These are phyloP conservation scores for Penicillium fimorum DNA, from an alignment of 495 filamentous ascomycete species.

Conservation along the genomic window DNA sequence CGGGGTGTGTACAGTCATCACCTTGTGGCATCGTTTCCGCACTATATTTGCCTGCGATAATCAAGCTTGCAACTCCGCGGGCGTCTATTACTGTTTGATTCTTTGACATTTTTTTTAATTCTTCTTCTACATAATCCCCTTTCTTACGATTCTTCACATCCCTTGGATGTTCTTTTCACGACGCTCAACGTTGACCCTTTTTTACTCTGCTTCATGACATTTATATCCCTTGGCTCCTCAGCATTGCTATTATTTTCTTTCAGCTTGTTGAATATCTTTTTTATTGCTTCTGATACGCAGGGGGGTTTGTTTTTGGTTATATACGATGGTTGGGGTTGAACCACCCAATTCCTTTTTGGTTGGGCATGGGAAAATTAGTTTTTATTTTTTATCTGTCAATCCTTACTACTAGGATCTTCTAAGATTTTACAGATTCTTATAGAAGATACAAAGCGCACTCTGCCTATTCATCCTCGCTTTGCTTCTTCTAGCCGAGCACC, in stretches of 20 bases:
- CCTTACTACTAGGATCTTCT: not conserved
- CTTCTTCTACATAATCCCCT: slow-evolving; percentile 22
- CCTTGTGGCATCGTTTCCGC: slow-evolving; percentile 3
- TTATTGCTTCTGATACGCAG: slow-evolving; percentile 22
- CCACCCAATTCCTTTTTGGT: slow-evolving; percentile 16
- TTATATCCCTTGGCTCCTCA: slow-evolving; percentile 26
- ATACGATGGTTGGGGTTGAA: slow-evolving; percentile 18
- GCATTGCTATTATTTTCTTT: slow-evolving; percentile 20
- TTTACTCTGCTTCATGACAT: slow-evolving; percentile 25
- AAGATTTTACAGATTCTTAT: not conserved
- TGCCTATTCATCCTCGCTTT: not conserved
- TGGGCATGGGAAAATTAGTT: slow-evolving; percentile 21
- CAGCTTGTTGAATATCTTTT: slow-evolving; percentile 30
- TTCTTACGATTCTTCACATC: slow-evolving; percentile 19
- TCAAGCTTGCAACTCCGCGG: slow-evolving; percentile 11
- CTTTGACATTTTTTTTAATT: slow-evolving; percentile 17
- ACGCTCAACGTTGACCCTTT: slow-evolving; percentile 28
- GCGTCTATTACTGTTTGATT: slow-evolving; percentile 13
- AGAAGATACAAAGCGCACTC: slow-evolving; percentile 1
- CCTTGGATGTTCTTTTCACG: slow-evolving; percentile 19
- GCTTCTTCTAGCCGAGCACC: not conserved
- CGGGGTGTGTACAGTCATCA: slow-evolving; percentile 14
- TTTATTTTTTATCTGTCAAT: slow-evolving; percentile 6
- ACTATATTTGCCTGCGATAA: slow-evolving; percentile 5
- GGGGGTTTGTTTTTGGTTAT: slow-evolving; percentile 18